Conservation (phyloP, 345 rosid genomes). For the Atalantia buxifolia region DNA sequence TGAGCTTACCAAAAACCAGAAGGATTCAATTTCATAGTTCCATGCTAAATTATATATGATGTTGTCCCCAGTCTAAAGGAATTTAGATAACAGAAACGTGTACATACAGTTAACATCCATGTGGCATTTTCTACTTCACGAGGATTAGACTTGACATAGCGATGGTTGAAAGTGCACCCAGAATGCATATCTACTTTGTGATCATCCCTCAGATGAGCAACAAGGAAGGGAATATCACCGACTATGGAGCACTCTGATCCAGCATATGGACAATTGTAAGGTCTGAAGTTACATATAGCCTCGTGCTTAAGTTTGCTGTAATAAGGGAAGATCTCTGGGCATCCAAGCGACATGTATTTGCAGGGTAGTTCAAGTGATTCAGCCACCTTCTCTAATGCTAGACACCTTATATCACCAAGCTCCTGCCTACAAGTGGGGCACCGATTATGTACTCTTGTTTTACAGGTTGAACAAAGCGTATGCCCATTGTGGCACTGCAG, state of each 20-base stretch:
- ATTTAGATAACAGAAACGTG: neutral
- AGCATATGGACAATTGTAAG: slow-evolving; percentile 88
- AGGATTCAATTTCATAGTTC: neutral
- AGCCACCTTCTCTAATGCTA: slow-evolving; percentile 90
- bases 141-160: slow-evolving; percentile 95
- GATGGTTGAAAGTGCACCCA: slow-evolving; percentile 95
- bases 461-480: slow-evolving; percentile 92
- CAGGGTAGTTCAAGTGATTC: slow-evolving; percentile 93
- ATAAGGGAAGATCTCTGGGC: slow-evolving; percentile 91
- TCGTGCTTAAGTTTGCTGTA: slow-evolving; percentile 95
- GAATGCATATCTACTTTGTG: slow-evolving; percentile 99
- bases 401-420: slow-evolving; percentile 96
- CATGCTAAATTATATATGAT: neutral
- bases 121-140: slow-evolving; percentile 98
- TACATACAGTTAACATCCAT: slow-evolving; percentile 94
- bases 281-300: slow-evolving; percentile 81
- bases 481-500: slow-evolving; percentile 98
- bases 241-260: slow-evolving; percentile 83
- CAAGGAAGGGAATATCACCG: slow-evolving; percentile 86
- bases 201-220: slow-evolving; percentile 87
- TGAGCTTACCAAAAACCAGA: neutral
- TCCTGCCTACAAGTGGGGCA: slow-evolving; percentile 98
- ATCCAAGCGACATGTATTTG: slow-evolving; percentile 73
- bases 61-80: neutral
- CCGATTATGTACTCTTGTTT: slow-evolving; percentile 80